Evolutionary conservation across 148 eudicot genomes (phyloP), one percentile per base, ranked within the genome.

Genomic region (Beta vulgaris): DNA sequence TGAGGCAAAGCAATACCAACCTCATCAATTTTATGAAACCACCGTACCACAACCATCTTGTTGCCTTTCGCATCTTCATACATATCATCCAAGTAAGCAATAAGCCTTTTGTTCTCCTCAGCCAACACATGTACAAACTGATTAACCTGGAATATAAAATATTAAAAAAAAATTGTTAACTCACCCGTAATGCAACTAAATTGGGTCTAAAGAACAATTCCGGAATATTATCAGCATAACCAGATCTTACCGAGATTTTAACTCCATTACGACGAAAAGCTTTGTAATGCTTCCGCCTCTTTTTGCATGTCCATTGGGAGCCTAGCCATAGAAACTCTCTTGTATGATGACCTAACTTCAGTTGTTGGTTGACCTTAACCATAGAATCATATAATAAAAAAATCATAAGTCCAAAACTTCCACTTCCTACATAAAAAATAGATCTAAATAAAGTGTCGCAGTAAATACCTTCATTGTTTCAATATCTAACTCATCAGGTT

Each of bases 1-100:
- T 43, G 84, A 87, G 94, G 94, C 81, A 91, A 89, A 89, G 74
- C 81, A 81, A 87, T 86, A 88, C 86, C 91, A 93, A 91, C 90
- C 89, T 93, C 98, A 76, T 93, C 98, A 90, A 89, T 80, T 87
- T 85, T 90, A 87, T 93, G 98, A 91, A 93, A 90, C 98, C 97
- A 91, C 66, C 86, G 91, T 87, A 93, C 97, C 95, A 87, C 88
- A 86, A 88, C 97, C 93, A 88, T 87, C 83, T 83, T 93, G 87
- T 79, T 88, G 80, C 97, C 94, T 84, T 81, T 85, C 1, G 77
- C 77, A 75, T 91, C 98, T 83, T 91, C 98, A 42, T 91, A 93
- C 87, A 93, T 74, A 83, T 91, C 98, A 71, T 93, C 92, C 69
- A 93, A 79, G 81, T 88, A 82, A 36, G 97, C 98, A 79, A 93